Evolutionary conservation across 768 basidiomycete species (phyloP).

Genomic region (Trichaptum fuscoviolaceum): DNA sequence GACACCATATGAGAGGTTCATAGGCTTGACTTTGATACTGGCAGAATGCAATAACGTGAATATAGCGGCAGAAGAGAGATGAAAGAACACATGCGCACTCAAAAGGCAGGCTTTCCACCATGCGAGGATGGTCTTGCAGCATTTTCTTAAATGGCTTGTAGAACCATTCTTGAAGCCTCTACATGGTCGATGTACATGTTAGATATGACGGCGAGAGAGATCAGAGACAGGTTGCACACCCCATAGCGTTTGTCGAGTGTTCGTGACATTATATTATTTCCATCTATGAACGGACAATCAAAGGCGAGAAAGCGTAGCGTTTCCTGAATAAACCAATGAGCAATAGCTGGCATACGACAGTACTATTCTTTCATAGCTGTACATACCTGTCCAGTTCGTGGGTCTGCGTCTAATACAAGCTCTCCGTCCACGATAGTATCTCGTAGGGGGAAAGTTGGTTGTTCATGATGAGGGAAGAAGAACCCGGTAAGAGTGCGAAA

Average conservation of each 20-base stretch:
- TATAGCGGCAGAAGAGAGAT: constrained; percentile 2
- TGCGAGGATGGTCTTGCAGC: constrained; percentile 62
- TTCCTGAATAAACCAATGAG: constrained; percentile 44
- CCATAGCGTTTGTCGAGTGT: constrained; percentile 86
- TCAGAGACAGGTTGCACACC: constrained; percentile 40
- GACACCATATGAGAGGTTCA: constrained; percentile 81
- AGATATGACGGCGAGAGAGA: not conserved
- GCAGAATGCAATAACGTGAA: constrained; percentile 8
- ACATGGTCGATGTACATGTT: constrained; percentile 6
- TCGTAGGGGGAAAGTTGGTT: constrained; percentile 57
- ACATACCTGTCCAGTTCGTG: constrained; percentile 61
- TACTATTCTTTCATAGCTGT: not conserved
- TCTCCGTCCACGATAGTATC: constrained; percentile 91
- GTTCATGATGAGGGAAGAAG: constrained; percentile 86
- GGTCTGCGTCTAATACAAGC: constrained; percentile 87
- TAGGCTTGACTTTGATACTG: constrained; percentile 85
- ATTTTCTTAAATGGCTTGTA: constrained; percentile 73
- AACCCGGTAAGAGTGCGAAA: constrained; percentile 74
- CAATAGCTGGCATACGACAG: constrained; percentile 8
- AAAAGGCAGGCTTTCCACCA: constrained; percentile 66
- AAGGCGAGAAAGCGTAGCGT: constrained; percentile 82
- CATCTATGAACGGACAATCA: constrained; percentile 85
- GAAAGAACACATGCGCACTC: constrained; percentile 48
- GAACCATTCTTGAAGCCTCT: constrained; percentile 82
- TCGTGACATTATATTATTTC: constrained; percentile 81